Evolutionary conservation across 139 green algal species (phyloP).

Genomic region (Nannochloris sp.): DNA sequence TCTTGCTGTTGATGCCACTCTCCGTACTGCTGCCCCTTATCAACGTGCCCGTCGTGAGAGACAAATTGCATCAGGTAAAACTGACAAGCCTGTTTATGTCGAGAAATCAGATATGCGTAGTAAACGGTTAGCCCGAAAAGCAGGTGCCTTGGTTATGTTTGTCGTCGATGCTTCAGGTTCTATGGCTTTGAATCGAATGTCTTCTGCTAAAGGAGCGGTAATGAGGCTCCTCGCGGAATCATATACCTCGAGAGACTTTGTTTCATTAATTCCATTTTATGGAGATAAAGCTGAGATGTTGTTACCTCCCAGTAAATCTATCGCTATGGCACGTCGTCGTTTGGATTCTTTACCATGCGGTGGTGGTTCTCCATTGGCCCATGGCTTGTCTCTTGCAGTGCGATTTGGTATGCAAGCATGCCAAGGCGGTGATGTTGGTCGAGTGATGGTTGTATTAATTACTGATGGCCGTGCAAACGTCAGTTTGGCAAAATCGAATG

Average conservation of each 20-base stretch:
- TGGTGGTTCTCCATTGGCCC: conserved; percentile 91
- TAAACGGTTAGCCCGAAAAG: conserved; percentile 96
- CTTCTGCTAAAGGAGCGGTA: conserved; percentile 91
- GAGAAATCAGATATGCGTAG: conserved; percentile 94
- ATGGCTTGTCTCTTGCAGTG: conserved; percentile 81
- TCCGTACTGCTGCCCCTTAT: conserved; percentile 92
- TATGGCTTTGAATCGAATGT: conserved; percentile 99
- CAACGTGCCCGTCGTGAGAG: conserved; percentile 60
- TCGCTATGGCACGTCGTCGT: conserved; percentile 91
- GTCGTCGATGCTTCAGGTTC: conserved; percentile 82
- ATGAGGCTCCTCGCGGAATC: conserved; percentile 88
- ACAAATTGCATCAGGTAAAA: conserved; percentile 9
- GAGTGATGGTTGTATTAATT: conserved; percentile 94
- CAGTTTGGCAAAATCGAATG: conserved; percentile 78
- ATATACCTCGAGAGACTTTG: conserved; percentile 92
- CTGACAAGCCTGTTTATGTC: conserved; percentile 78
- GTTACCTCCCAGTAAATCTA: conserved; percentile 94
- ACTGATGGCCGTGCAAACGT: conserved; percentile 97
- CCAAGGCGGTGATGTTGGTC: conserved; percentile 77
- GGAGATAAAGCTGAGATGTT: conserved; percentile 96
- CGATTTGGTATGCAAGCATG: conserved; percentile 67
- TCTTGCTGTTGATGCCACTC: conserved; percentile 96
- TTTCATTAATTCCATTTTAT: conserved; percentile 97
- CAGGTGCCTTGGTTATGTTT: conserved; percentile 84
- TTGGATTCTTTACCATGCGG: conserved; percentile 95